These are phyloP conservation scores for Boletus pseudo-olivaceus DNA, from an alignment of 768 basidiomycete species.

Conservation along the genomic window DNA sequence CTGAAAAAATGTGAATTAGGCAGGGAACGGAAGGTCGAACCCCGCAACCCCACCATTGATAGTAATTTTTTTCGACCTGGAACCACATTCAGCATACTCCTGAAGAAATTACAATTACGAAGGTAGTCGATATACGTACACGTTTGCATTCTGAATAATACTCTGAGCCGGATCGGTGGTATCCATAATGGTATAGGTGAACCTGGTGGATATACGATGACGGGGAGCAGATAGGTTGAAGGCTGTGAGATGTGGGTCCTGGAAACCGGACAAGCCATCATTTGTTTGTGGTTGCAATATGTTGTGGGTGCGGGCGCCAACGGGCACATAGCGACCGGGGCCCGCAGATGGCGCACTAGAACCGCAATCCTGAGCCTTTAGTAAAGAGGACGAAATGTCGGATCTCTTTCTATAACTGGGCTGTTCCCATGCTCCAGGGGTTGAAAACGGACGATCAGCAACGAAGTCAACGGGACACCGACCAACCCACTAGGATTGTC, in stretches of 20 bases:
- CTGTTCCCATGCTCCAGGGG: not conserved
- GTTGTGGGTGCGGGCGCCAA: constrained; percentile 18
- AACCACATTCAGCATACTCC: not conserved
- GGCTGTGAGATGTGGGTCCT: constrained; percentile 9
- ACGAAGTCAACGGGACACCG: not conserved
- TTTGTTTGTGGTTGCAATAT: constrained; percentile 16
- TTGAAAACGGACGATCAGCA: not conserved
- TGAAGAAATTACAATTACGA: not conserved
- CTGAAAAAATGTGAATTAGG: not conserved
- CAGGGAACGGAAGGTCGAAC: not conserved
- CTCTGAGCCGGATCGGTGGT: not conserved
- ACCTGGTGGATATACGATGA: not conserved
- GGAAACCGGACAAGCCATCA: not conserved
- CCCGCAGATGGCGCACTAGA: not conserved
- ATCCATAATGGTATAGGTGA: constrained; percentile 1
- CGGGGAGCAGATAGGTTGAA: not conserved
- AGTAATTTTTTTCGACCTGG: constrained; percentile 8
- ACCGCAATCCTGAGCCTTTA: not conserved
- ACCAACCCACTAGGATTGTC: not conserved
- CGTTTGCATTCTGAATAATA: not conserved
- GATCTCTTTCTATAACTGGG: not conserved
- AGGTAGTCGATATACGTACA: constrained; percentile 2
- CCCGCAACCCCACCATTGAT: constrained; percentile 5
- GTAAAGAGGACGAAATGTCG: not conserved
- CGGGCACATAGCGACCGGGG: not conserved